A percentile compares a stretch with the other conserved stretches of the same genome.
phyloP scores from a whole-genome alignment of 768 basidiomycete species.

The Serendipita vermifera region DNA sequence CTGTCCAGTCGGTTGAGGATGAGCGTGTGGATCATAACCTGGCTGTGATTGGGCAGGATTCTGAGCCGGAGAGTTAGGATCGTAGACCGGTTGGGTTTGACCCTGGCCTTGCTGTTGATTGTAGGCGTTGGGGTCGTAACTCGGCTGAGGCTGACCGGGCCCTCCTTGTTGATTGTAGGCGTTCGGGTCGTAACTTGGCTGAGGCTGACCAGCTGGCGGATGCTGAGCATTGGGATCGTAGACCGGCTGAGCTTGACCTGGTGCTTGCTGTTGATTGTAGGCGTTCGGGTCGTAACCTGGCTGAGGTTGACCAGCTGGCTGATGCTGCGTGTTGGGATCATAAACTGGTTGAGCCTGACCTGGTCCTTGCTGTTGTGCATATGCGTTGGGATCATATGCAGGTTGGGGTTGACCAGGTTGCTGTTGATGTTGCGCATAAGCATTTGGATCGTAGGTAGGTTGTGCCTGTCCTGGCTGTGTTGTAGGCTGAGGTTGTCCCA shows the following conservation, averaged over 20 bases:
- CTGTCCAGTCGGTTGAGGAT: slow-evolving; percentile 15
- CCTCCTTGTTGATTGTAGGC: not conserved
- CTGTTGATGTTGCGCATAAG: slow-evolving; percentile 20
- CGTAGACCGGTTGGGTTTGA: too few relatives aligned
- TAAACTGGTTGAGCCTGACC: slow-evolving; percentile 15
- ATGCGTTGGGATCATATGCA: slow-evolving; percentile 19
- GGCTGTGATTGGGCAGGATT: slow-evolving; percentile 29
- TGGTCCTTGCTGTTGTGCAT: slow-evolving; percentile 17
- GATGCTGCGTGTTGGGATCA: slow-evolving; percentile 14
- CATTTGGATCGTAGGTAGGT: slow-evolving; percentile 19
- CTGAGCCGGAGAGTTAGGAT: too few relatives aligned
- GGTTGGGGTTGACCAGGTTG: slow-evolving; percentile 21
- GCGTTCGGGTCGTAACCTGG: slow-evolving; percentile 13
- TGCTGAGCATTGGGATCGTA: slow-evolving; percentile 15
- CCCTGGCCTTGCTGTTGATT: slow-evolving; percentile 20
- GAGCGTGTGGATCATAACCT: slow-evolving; percentile 19
- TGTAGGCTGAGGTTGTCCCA: too few relatives aligned
- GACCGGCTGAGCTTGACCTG: slow-evolving; percentile 15
- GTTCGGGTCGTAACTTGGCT: slow-evolving; percentile 12
- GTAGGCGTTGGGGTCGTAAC: slow-evolving; percentile 20
- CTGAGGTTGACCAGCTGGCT: slow-evolving; percentile 19
- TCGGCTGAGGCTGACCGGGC: slow-evolving; percentile 12
- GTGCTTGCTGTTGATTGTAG: slow-evolving; percentile 15
- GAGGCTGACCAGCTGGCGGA: slow-evolving; percentile 21
- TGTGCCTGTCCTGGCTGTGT: too few relatives aligned